Percentiles rank a stretch among this genome's conserved stretches.
Evolutionary conservation across 169 alveolate species (phyloP).

Genomic region (Ichthyophthirius multifiliis): DNA sequence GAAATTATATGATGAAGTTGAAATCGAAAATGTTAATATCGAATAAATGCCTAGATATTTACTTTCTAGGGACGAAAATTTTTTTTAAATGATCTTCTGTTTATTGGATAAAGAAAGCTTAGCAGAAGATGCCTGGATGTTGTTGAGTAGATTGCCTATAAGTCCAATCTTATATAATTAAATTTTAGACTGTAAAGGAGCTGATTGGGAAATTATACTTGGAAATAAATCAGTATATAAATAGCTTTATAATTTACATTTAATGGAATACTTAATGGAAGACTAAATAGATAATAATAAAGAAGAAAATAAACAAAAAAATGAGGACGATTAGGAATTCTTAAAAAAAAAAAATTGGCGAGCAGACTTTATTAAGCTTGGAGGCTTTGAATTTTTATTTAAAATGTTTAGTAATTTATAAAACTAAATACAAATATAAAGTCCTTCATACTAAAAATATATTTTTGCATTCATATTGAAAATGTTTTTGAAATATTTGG

Average conservation of each 20-base stretch:
- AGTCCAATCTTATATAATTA: conserved; percentile 51
- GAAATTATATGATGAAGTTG: conserved; percentile 47
- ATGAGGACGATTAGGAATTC: neutral
- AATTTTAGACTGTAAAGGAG: neutral
- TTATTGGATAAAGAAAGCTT: conserved; percentile 47
- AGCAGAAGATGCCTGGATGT: conserved; percentile 61
- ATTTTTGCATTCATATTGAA: conserved; percentile 56
- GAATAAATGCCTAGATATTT: conserved; percentile 61
- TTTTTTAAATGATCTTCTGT: conserved; percentile 52
- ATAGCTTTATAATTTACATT: conserved; percentile 59
- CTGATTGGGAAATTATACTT: conserved; percentile 53
- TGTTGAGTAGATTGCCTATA: conserved; percentile 56
- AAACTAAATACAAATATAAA: neutral
- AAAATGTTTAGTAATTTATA: conserved; percentile 31
- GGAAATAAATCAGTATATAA: conserved; percentile 46
- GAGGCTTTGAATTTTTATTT: conserved; percentile 62
- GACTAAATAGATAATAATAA: conserved; percentile 12
- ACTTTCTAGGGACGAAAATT: conserved; percentile 40
- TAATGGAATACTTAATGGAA: conserved; percentile 66
- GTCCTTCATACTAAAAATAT: conserved; percentile 47
- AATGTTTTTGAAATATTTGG: conserved; percentile 51
- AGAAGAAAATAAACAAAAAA: neutral
- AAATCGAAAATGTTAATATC: conserved; percentile 25
- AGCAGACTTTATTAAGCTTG: conserved; percentile 47
- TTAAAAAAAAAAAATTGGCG: conserved; percentile 44